Conservation (phyloP, 2,329 filamentous ascomycete species). For the Hansfordia pulvinata region DNA sequence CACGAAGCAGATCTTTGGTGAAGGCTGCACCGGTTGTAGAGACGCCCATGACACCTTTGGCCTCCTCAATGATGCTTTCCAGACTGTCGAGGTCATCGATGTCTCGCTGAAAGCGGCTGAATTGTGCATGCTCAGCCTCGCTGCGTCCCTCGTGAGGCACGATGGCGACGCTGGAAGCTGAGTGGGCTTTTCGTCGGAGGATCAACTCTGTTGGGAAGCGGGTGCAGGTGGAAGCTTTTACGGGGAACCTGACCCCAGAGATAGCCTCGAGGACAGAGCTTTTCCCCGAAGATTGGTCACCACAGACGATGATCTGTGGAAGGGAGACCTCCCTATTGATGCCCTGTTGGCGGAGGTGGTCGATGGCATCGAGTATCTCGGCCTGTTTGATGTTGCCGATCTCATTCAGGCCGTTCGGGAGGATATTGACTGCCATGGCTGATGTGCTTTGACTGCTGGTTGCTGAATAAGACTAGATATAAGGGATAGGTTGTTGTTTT, state of each 20-base stretch:
- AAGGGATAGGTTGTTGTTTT: too few relatives aligned
- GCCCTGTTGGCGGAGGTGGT: constrained; percentile 21
- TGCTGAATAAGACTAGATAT: too few relatives aligned
- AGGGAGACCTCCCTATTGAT: constrained; percentile 23
- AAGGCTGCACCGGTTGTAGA: constrained; percentile 21
- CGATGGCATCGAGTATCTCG: constrained; percentile 24
- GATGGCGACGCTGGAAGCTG: constrained; percentile 22
- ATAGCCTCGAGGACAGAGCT: constrained; percentile 53
- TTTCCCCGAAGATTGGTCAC: constrained; percentile 50
- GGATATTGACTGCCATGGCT: too few relatives aligned
- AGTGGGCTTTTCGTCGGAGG: constrained; percentile 27
- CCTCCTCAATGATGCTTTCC: constrained; percentile 21
- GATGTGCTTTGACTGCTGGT: too few relatives aligned
- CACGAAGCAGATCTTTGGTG: constrained; percentile 28
- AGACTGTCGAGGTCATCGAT: constrained; percentile 18
- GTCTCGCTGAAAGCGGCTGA: constrained; percentile 10
- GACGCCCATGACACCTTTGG: constrained; percentile 35
- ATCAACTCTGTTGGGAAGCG: constrained; percentile 50
- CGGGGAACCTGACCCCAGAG: constrained; percentile 45
- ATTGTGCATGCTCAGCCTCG: constrained; percentile 9
- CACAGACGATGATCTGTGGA: constrained; percentile 40
- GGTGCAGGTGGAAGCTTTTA: constrained; percentile 44
- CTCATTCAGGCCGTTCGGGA: too few relatives aligned
- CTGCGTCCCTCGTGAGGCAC: constrained; percentile 16
- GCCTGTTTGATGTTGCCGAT: too few relatives aligned